Percentiles rank a stretch among this genome's conserved stretches.
Evolutionary conservation across 2,329 filamentous ascomycete species (phyloP).

Genomic region (Aspergillus tanneri): DNA sequence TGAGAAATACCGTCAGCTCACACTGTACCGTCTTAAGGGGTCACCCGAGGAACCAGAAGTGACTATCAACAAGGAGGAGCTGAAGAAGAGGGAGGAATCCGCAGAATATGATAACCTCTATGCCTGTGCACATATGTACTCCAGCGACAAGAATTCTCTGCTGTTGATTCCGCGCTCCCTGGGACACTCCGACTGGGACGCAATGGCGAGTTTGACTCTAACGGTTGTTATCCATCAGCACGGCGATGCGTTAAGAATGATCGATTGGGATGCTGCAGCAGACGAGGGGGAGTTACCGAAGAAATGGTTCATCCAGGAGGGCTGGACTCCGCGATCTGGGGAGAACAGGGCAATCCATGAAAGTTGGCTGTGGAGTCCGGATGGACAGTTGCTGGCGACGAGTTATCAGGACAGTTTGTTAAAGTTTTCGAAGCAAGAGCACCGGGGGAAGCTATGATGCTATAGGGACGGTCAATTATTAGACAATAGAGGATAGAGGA

Average conservation of each 20-base stretch:
- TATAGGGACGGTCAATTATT: too few species aligned
- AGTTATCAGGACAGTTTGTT: slow-evolving; percentile 53
- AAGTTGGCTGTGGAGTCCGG: slow-evolving; percentile 46
- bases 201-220: slow-evolving; percentile 51
- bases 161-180: slow-evolving; percentile 53
- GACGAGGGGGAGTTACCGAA: slow-evolving; percentile 24
- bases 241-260: slow-evolving; percentile 42
- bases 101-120: slow-evolving; percentile 53
- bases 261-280: slow-evolving; percentile 32
- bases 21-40: slow-evolving; percentile 49
- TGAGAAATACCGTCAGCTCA: slow-evolving; percentile 44
- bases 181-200: slow-evolving; percentile 40
- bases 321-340: slow-evolving; percentile 46
- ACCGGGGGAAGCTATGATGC: slow-evolving; percentile 23
- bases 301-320: slow-evolving; percentile 53
- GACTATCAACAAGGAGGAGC: slow-evolving; percentile 18
- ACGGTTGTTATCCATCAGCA: slow-evolving; percentile 51
- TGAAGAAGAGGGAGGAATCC: slow-evolving; percentile 24
- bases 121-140: slow-evolving; percentile 58
- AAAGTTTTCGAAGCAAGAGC: slow-evolving; percentile 23
- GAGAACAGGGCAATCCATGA: slow-evolving; percentile 50
- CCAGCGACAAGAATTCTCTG: slow-evolving; percentile 56
- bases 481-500: too few species aligned
- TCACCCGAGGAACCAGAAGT: slow-evolving; percentile 33
- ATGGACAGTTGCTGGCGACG: slow-evolving; percentile 48